Percentiles rank a stretch among this genome's conserved stretches.
Conservation (phyloP, 345 rosid genomes). For the Eucalyptus pauciflora region DNA sequence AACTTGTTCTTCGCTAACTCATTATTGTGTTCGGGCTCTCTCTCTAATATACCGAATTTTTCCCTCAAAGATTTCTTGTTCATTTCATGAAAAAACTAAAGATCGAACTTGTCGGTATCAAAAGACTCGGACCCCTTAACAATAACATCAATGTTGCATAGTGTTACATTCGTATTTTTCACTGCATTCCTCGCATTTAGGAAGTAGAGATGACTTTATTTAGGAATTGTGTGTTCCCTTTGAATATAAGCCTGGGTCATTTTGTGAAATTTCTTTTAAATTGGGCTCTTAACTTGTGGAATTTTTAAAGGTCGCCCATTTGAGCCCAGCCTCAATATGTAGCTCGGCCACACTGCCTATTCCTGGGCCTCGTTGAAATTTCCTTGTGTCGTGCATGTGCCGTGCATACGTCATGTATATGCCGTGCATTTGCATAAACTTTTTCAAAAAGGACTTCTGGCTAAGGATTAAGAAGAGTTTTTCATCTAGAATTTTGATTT, state of each 20-base stretch:
- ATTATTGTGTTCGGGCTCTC: no score
- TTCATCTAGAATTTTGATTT: background rate
- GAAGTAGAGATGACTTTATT: no score
- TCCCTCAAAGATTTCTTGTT: no score
- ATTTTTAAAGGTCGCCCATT: rapidly evolving
- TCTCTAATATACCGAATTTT: no score
- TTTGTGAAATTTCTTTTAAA: background rate
- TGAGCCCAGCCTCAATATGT: background rate
- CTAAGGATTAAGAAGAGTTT: background rate
- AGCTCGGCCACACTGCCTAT: background rate
- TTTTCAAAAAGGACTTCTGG: background rate
- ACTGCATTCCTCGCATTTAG: background rate
- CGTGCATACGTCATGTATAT: no score
- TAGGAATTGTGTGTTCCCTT: background rate
- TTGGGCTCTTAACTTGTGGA: background rate
- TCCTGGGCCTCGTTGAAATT: background rate
- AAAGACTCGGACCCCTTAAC: background rate
- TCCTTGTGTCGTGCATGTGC: background rate
- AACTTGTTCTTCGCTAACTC: no score
- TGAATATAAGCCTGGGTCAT: background rate
- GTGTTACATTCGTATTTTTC: background rate
- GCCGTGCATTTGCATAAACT: no score
- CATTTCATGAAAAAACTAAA: no score
- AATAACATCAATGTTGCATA: background rate
- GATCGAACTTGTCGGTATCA: no score